Conservation (phyloP, 2,329 filamentous ascomycete species). For the Byssothecium circinans region DNA sequence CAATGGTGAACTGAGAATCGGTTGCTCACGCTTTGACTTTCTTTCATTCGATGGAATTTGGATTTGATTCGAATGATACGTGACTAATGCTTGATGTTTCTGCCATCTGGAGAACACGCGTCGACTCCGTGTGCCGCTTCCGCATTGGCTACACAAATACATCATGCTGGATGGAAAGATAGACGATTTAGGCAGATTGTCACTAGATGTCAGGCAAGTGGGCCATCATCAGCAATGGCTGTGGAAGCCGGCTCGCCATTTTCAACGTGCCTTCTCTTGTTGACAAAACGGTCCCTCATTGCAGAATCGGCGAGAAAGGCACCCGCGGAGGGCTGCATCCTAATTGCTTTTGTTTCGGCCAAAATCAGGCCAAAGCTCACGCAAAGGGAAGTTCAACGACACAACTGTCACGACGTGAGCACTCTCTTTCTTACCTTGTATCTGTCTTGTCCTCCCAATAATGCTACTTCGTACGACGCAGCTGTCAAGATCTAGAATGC, state of each 20-base stretch:
- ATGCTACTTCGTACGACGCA: constrained; percentile 9
- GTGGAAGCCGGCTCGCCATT: too few relatives aligned
- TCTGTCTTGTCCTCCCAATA: too few relatives aligned
- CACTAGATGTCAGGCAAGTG: constrained; percentile 7
- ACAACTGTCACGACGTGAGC: constrained; percentile 6
- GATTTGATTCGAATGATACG: too few relatives aligned
- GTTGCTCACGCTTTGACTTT: too few relatives aligned
- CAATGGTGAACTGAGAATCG: too few relatives aligned
- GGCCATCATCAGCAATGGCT: background rate
- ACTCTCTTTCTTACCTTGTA: too few relatives aligned
- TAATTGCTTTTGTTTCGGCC: background rate
- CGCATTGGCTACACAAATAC: constrained; percentile 27
- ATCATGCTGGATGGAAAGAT: constrained; percentile 12
- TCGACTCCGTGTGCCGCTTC: constrained; percentile 18
- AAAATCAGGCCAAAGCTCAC: background rate
- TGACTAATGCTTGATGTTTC: background rate
- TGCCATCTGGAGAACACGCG: constrained; percentile 6
- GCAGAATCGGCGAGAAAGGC: background rate
- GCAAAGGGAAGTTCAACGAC: constrained; percentile 1
- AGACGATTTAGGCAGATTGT: constrained; percentile 14
- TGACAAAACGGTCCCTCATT: background rate
- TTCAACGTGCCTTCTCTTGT: background rate
- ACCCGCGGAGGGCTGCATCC: too few relatives aligned
- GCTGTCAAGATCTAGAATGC: constrained; percentile 19
- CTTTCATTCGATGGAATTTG: too few relatives aligned